Evolutionary conservation across 192 early-diverging fungal genomes (phyloP).

Genomic region (Coemansia reversa): DNA sequence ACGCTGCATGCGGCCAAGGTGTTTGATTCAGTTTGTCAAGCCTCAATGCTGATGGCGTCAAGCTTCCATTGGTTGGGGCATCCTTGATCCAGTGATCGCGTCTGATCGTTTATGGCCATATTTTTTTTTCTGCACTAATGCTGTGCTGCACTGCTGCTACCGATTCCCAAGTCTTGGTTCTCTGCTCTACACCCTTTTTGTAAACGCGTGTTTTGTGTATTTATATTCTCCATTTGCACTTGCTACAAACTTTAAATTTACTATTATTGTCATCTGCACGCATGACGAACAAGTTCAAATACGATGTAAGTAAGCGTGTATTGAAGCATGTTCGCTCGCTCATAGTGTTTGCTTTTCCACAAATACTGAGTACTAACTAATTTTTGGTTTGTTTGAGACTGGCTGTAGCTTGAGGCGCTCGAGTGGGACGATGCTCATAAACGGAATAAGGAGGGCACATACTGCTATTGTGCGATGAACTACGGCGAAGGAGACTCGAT

Average conservation of each 20-base stretch:
- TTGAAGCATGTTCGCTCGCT: neutral
- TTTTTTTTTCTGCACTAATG: too few relatives aligned
- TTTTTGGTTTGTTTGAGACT: constrained; percentile 4
- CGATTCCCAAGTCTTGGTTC: neutral
- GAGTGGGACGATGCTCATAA: constrained; percentile 58
- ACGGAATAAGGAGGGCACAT: constrained; percentile 64
- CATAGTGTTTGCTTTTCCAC: neutral
- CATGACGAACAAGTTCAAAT: constrained; percentile 50
- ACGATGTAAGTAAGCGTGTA: constrained; percentile 28
- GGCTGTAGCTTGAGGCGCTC: constrained; percentile 41
- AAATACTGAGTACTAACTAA: constrained; percentile 30
- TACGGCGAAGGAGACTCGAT: constrained; percentile 61
- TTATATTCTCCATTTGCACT: constrained; percentile 3
- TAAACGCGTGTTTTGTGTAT: neutral
- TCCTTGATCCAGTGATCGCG: too few relatives aligned
- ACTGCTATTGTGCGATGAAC: constrained; percentile 81
- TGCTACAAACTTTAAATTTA: neutral
- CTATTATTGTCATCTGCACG: neutral
- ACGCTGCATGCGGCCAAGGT: too few relatives aligned
- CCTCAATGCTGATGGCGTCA: too few relatives aligned
- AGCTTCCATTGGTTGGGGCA: too few relatives aligned
- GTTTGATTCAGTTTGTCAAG: too few relatives aligned
- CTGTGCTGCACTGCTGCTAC: too few relatives aligned
- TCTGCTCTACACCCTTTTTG: neutral
- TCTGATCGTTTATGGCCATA: too few relatives aligned